Conservation (phyloP, 1,139 yeast genomes). For the Debaryomyces sp. region DNA sequence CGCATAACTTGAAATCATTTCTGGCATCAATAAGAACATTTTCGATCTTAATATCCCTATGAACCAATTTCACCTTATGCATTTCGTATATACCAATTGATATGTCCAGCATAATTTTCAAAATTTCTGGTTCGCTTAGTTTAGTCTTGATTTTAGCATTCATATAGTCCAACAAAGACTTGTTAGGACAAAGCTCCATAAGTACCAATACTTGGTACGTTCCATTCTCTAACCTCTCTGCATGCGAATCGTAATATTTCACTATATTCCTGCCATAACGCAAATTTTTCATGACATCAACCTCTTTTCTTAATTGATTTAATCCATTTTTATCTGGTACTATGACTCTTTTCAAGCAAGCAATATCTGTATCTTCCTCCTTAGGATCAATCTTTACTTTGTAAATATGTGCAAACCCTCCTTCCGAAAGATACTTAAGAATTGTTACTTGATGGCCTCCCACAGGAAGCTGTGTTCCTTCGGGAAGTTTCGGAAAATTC, state of each 20-base stretch:
- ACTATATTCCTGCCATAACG: conserved; percentile 61
- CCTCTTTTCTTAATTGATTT: conserved; percentile 69
- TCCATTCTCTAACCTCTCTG: conserved; percentile 58
- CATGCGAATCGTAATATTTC: conserved; percentile 74
- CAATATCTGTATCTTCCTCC: conserved; percentile 42
- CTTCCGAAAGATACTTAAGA: conserved; percentile 45
- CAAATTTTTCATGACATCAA: conserved; percentile 76
- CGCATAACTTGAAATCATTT: conserved; percentile 66
- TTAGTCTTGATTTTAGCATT: conserved; percentile 68
- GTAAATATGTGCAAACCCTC: conserved; percentile 61
- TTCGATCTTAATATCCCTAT: conserved; percentile 79
- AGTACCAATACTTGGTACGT: conserved; percentile 73
- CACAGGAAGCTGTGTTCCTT: conserved; percentile 44
- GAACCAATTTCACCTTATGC: conserved; percentile 67
- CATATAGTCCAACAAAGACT: conserved; percentile 74
- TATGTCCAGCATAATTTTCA: conserved; percentile 68
- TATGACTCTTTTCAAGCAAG: conserved; percentile 74
- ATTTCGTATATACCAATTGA: conserved; percentile 69
- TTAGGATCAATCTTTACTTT: conserved; percentile 52
- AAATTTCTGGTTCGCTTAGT: conserved; percentile 60
- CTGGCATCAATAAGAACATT: conserved; percentile 66
- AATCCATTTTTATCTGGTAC: conserved; percentile 73
- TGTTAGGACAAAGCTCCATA: conserved; percentile 79
- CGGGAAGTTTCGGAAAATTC: conserved; percentile 39
- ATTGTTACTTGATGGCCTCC: conserved; percentile 45